Percentiles rank a stretch among this genome's conserved stretches.
phyloP scores from a whole-genome alignment of 345 rosid species.

The Gossypium ekmanianum region DNA sequence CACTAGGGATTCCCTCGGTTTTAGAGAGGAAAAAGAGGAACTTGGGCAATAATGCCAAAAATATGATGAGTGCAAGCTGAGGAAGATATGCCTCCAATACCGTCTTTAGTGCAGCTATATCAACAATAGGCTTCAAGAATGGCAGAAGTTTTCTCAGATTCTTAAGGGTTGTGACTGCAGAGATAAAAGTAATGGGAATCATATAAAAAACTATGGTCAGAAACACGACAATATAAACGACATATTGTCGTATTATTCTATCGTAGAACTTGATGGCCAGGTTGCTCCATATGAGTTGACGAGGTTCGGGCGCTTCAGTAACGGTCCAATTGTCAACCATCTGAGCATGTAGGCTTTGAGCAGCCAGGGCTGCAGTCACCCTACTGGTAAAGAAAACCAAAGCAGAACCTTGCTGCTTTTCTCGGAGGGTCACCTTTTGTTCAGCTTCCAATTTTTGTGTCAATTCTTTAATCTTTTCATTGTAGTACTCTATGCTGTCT shows the following conservation, averaged over 20 bases:
- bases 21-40: conserved; percentile 76
- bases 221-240: conserved; percentile 54
- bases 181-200: conserved; percentile 66
- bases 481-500: conserved; percentile 68
- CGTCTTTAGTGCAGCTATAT: conserved; percentile 39
- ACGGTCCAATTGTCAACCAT: conserved; percentile 68
- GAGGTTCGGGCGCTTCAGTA: conserved; percentile 67
- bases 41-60: conserved; percentile 71
- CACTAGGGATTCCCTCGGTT: conserved; percentile 70
- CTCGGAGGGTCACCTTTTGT: conserved; percentile 61
- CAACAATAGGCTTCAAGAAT: conserved; percentile 55
- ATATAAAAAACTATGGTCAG: conserved; percentile 69
- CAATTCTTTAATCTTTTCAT: conserved; percentile 52
- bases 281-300: conserved; percentile 66
- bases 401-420: conserved; percentile 73
- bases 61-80: conserved; percentile 72
- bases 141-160: conserved; percentile 71
- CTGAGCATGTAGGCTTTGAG: conserved; percentile 77
- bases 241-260: conserved; percentile 48
- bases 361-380: conserved; percentile 63
- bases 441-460: conserved; percentile 60
- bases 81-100: conserved; percentile 85
- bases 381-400: conserved; percentile 70
- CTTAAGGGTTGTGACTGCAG: conserved; percentile 69
- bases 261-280: conserved; percentile 50